Conservation (phyloP, 192 early-diverging fungal genomes). For the Dissophora ornata region DNA sequence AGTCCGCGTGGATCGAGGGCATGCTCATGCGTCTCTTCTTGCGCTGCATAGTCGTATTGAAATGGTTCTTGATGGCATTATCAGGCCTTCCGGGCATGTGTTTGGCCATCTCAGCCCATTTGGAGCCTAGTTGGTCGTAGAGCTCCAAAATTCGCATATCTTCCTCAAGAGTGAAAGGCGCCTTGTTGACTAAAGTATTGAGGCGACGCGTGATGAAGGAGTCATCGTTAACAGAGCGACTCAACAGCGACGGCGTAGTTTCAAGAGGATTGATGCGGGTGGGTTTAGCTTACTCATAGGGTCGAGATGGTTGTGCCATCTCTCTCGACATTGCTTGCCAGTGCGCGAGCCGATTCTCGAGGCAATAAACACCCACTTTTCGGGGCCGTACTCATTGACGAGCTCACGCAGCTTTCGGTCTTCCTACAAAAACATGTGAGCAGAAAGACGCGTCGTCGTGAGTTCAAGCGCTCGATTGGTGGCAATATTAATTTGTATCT, state of each 20-base stretch:
- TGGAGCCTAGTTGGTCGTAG: conserved; percentile 39
- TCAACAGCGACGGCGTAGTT: too few species aligned
- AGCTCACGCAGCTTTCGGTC: conserved; percentile 40
- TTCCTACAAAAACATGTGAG: conserved; percentile 21
- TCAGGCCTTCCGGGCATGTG: conserved; percentile 46
- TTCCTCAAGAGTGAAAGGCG: conserved; percentile 46
- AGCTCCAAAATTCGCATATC: conserved; percentile 46
- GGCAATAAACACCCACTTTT: conserved; percentile 53
- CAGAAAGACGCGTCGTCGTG: neutral
- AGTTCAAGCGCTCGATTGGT: neutral
- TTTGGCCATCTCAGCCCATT: conserved; percentile 55
- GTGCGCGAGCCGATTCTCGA: conserved; percentile 49
- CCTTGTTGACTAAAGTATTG: conserved; percentile 37
- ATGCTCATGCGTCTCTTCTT: conserved; percentile 50
- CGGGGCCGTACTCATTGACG: conserved; percentile 47
- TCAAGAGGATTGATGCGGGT: too few species aligned
- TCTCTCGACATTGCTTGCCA: conserved; percentile 49
- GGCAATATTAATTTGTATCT: neutral
- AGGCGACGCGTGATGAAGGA: neutral
- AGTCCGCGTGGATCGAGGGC: conserved; percentile 21
- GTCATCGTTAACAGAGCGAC: neutral
- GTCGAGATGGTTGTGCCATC: conserved; percentile 52
- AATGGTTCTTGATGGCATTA: conserved; percentile 55
- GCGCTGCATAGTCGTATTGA: conserved; percentile 52
- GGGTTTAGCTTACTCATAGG: conserved; percentile 28